Percentiles rank a stretch among this genome's conserved stretches.
These are phyloP conservation scores for Lotus japonicus DNA, from an alignment of 306 rosid species.

Conservation along the genomic window DNA sequence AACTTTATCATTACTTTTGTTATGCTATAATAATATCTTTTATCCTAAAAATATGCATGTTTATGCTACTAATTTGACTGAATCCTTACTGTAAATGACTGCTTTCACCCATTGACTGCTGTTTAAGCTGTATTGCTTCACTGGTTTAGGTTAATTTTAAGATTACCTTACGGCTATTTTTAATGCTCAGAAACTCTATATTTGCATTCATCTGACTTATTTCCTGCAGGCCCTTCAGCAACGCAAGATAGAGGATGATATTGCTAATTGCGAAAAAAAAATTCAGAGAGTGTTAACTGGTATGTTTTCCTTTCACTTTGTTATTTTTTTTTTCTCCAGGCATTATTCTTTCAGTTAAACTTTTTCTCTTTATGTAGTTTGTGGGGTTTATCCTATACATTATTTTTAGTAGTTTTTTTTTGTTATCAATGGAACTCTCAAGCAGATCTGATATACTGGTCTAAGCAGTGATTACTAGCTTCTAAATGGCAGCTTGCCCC, in stretches of 20 bases:
- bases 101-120: background rate
- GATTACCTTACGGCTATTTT: background rate
- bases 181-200: slow-evolving; percentile 5
- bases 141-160: slow-evolving; percentile 1
- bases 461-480: background rate
- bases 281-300: slow-evolving; percentile 56
- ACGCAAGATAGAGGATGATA: slow-evolving; percentile 57
- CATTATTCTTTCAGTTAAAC: background rate
- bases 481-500: background rate
- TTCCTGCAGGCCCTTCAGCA: slow-evolving; percentile 59
- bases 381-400: background rate
- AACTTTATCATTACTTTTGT: background rate
- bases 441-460: slow-evolving; percentile 7
- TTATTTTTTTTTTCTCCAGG: background rate
- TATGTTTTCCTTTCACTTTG: slow-evolving; percentile 12
- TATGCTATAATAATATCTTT: no score
- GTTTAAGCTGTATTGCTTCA: background rate
- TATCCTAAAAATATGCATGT: no score
- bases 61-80: no score
- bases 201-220: slow-evolving; percentile 14
- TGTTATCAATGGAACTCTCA: background rate
- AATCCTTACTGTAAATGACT: no score
- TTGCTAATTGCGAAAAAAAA: slow-evolving; percentile 51
- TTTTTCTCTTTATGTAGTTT: background rate
- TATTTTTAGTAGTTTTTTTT: background rate